phyloP scores from a whole-genome alignment of 768 basidiomycete species.

The Dioszegia hungarica region DNA sequence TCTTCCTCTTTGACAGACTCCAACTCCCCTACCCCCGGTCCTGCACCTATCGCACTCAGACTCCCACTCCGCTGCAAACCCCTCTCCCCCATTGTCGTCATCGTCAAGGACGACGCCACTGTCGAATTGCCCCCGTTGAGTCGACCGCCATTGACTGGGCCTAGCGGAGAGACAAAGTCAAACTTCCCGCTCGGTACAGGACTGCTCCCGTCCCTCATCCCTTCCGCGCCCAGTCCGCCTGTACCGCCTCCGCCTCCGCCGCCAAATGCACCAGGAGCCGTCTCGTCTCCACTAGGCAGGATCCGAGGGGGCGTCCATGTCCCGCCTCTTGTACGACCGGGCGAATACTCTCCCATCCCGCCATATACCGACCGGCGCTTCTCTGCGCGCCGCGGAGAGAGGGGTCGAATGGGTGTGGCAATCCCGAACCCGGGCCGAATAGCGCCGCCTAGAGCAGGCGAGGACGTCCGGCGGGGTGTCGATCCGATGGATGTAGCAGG shows the following conservation, averaged over 20 bases:
- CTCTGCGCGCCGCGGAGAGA: constrained; percentile 31
- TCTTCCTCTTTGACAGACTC: constrained; percentile 31
- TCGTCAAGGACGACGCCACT: no score
- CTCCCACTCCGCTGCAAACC: not conserved
- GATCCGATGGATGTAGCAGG: constrained; percentile 2
- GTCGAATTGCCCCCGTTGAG: constrained; percentile 15
- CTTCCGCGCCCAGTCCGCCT: not conserved
- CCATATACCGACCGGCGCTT: constrained; percentile 22
- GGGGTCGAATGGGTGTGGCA: constrained; percentile 25
- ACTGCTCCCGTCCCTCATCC: constrained; percentile 2
- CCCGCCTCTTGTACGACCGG: constrained; percentile 20
- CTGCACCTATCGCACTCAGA: constrained; percentile 5
- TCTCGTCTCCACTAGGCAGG: constrained; percentile 39
- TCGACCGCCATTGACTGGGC: constrained; percentile 18
- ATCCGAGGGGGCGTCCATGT: constrained; percentile 40
- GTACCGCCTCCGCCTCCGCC: not conserved
- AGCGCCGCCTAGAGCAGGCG: constrained; percentile 21
- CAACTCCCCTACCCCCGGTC: constrained; percentile 19
- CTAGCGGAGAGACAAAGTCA: constrained; percentile 43
- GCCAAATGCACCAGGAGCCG: constrained; percentile 16
- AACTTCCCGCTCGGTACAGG: constrained; percentile 25
- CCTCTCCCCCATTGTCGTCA: not conserved
- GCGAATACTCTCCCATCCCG: constrained; percentile 31
- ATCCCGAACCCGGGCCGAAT: constrained; percentile 35
- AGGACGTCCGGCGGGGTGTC: constrained; percentile 11